Conservation (phyloP, 805 yeast species). For the Myxozyma kluyveri region DNA sequence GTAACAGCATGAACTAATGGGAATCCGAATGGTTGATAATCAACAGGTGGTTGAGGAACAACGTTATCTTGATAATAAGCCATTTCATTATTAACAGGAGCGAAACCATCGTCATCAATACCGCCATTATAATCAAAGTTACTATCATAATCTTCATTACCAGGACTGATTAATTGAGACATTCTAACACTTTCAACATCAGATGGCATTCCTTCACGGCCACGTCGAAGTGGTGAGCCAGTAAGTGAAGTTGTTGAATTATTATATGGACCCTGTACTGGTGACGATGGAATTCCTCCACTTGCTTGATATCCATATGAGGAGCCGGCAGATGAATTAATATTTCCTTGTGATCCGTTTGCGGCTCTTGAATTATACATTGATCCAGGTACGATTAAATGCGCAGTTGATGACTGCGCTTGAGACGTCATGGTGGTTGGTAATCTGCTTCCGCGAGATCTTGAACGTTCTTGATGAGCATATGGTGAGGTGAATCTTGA, state of each 20-base stretch:
- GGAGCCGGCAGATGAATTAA: slow-evolving; percentile 10
- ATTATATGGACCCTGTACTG: background rate
- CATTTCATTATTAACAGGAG: background rate
- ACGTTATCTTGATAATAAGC: slow-evolving; percentile 59
- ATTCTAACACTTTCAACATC: slow-evolving; percentile 18
- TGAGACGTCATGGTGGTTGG: slow-evolving; percentile 33
- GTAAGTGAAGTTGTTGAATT: slow-evolving; percentile 2
- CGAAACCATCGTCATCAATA: too few relatives aligned
- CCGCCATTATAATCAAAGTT: background rate
- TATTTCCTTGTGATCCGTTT: slow-evolving; percentile 15
- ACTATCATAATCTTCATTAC: slow-evolving; percentile 13
- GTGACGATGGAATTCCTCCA: slow-evolving; percentile 8
- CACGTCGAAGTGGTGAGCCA: slow-evolving; percentile 2
- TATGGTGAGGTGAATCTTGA: slow-evolving; percentile 29
- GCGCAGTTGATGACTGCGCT: slow-evolving; percentile 30
- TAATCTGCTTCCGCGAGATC: slow-evolving; percentile 16
- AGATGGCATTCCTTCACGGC: slow-evolving; percentile 22
- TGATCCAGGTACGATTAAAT: slow-evolving; percentile 30
- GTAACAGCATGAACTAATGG: slow-evolving; percentile 74
- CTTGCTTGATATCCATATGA: slow-evolving; percentile 13
- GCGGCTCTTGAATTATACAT: slow-evolving; percentile 9
- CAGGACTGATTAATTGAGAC: slow-evolving; percentile 12
- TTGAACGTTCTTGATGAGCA: slow-evolving; percentile 17
- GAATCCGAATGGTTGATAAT: slow-evolving; percentile 79
- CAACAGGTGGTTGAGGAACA: slow-evolving; percentile 87